These are phyloP conservation scores for Lachancea sp. DNA, from an alignment of 805 yeast species.

Conservation along the genomic window DNA sequence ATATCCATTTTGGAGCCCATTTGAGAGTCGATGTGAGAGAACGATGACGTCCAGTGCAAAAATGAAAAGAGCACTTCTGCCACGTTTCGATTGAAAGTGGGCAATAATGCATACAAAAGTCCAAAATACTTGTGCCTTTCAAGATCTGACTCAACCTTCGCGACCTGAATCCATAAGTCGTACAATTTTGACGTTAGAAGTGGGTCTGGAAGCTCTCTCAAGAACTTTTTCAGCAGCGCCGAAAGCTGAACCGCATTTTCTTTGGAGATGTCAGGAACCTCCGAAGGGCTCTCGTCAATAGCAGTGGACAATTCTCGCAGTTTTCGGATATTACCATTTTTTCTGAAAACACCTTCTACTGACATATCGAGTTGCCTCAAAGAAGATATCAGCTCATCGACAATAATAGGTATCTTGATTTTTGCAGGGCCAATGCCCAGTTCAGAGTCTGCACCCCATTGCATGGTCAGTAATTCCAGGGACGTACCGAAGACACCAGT, in stretches of 20 bases:
- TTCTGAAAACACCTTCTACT: conserved; percentile 91
- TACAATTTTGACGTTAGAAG: conserved; percentile 69
- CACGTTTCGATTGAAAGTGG: conserved; percentile 73
- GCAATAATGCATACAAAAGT: conserved; percentile 70
- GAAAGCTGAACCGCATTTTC: conserved; percentile 91
- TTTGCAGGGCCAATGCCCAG: conserved; percentile 78
- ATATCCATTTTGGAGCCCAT: conserved; percentile 93
- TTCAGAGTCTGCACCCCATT: conserved; percentile 76
- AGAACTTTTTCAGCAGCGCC: conserved; percentile 83
- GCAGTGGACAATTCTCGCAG: conserved; percentile 64
- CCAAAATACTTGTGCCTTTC: conserved; percentile 47
- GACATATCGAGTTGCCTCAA: conserved; percentile 89
- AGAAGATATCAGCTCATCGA: conserved; percentile 80
- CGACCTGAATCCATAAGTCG: conserved; percentile 71
- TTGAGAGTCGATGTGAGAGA: conserved; percentile 86
- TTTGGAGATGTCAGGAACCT: conserved; percentile 58
- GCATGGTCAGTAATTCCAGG: conserved; percentile 56
- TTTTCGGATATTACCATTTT: conserved; percentile 88
- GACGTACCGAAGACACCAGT: conserved; percentile 71
- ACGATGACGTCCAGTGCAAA: conserved; percentile 92
- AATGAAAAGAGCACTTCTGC: conserved; percentile 81
- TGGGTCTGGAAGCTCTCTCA: conserved; percentile 91
- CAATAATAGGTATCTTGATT: conserved; percentile 72
- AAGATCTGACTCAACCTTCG: conserved; percentile 43
- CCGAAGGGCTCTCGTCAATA: conserved; percentile 68